These are phyloP conservation scores for Clavispora fructus DNA, from an alignment of 805 yeast species.

Conservation along the genomic window DNA sequence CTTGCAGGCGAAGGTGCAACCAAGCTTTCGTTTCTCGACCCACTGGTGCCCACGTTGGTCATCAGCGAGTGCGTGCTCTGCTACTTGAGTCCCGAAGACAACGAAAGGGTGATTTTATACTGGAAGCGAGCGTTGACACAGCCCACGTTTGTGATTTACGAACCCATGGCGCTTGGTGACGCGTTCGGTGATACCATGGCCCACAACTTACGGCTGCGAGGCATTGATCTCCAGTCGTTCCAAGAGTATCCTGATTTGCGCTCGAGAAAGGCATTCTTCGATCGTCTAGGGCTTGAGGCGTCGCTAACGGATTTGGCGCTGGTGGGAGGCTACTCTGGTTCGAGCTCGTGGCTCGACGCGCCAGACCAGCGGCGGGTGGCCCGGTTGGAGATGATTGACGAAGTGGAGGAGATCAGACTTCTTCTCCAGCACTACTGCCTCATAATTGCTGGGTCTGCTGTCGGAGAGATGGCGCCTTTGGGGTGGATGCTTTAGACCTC, in stretches of 20 bases:
- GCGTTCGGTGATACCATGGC: constrained; percentile 68
- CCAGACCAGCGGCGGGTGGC: constrained; percentile 42
- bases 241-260: constrained; percentile 43
- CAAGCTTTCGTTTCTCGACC: constrained; percentile 22
- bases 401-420: constrained; percentile 63
- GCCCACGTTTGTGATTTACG: constrained; percentile 49
- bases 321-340: constrained; percentile 29
- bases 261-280: constrained; percentile 21
- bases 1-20: constrained; percentile 11
- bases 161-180: constrained; percentile 62
- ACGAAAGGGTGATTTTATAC: constrained; percentile 40
- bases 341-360: constrained; percentile 37
- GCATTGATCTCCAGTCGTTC: constrained; percentile 57
- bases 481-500: neutral
- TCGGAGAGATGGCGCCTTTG: neutral
- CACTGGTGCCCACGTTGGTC: constrained; percentile 49
- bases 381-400: constrained; percentile 64
- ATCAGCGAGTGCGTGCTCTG: constrained; percentile 76
- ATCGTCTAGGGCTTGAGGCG: constrained; percentile 22
- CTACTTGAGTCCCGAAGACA: constrained; percentile 51
- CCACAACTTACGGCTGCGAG: constrained; percentile 53
- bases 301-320: constrained; percentile 44
- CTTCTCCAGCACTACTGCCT: constrained; percentile 60
- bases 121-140: constrained; percentile 29
- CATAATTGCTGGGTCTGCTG: constrained; percentile 11